Base-by-base conservation (phyloP, 768 basidiomycete genomes). In the Boletus insuetus region DNA sequence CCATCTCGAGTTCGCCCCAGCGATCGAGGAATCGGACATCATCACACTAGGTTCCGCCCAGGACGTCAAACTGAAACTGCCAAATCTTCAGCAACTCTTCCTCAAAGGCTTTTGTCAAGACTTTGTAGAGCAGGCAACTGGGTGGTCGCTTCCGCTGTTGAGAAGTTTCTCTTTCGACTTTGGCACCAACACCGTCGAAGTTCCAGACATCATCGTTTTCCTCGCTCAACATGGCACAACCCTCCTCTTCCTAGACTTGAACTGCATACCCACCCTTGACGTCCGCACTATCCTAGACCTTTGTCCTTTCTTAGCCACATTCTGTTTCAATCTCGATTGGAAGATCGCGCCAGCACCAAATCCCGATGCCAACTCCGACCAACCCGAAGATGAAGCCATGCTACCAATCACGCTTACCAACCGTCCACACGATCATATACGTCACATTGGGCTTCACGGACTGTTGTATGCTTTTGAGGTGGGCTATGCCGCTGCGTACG, bases 301-400 rank as follows among this genome's bases (percentile, higher is more conserved):
- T 8, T 90, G 88, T 59, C 87, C 86, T 0, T 66, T 74, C 46
- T 79, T 91, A 31, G 73, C 68, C 19, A 80, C 83, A 0, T 83
- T 91, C 65, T 77, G 79, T 22, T 90, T 91, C 74, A 91, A 89
- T 64, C 82, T 78, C 26, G 89, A 91, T 65, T 90, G 89, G 88
- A 79, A 80, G 13, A 69, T 86, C 16, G n/a, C 56, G 0, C 66
- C 68, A 13, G 48, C 14, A 5, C 54, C 29, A 7, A n/a, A 56
- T 55, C 53, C 63, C 20, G 55, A 64, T 26, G 31, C 56, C 5
- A 10, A 63, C 20, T 41, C 34, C 1, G 69, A 71, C 20, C 22
- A 56, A 22, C 49, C 58, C 32, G 42, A 63, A 64, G 47, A 73
- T 70, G 42, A 70, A 49, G 35, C 74, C 47, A 60, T 71, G 67